phyloP scores from a whole-genome alignment of 495 filamentous ascomycete genomes.

The Cairneyella variabilis region DNA sequence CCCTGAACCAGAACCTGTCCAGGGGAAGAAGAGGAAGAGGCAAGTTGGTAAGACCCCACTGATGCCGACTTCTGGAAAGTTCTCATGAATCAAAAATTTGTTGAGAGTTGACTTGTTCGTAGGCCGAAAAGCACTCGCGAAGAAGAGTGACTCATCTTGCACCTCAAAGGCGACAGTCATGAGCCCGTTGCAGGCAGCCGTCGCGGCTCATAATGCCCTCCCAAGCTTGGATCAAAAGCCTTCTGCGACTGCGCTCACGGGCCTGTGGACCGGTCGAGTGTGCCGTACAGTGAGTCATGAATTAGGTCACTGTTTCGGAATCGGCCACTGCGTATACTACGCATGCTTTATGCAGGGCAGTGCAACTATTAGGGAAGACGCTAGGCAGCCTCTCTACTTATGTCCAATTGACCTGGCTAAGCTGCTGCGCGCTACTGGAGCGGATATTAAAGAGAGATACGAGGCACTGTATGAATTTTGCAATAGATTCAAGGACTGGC shows the following conservation, averaged over 20 bases:
- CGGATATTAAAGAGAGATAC: constrained; percentile 37
- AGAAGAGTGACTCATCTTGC: too few species aligned
- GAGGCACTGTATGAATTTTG: constrained; percentile 41
- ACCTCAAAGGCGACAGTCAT: too few species aligned
- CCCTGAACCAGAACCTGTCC: constrained; percentile 31
- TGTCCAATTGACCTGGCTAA: constrained; percentile 62
- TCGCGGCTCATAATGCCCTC: constrained; percentile 18
- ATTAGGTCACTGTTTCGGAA: constrained; percentile 61
- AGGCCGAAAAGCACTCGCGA: too few species aligned
- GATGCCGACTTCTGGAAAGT: neutral
- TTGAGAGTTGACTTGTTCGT: too few species aligned
- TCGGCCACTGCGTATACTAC: constrained; percentile 65
- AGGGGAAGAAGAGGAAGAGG: neutral
- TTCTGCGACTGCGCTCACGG: constrained; percentile 15
- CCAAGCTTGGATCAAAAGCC: constrained; percentile 6
- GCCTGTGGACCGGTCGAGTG: constrained; percentile 53
- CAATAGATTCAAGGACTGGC: constrained; percentile 30
- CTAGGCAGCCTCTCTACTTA: constrained; percentile 61
- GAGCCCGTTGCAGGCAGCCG: constrained; percentile 10
- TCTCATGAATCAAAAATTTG: too few species aligned
- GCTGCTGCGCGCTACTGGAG: constrained; percentile 38
- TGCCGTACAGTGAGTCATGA: constrained; percentile 60
- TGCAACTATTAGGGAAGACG: constrained; percentile 56
- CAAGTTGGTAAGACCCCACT: neutral
- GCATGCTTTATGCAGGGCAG: constrained; percentile 68